Evolutionary conservation across 805 yeast species (phyloP), one percentile per base, ranked within the genome.

Genomic region (Spathaspora hagerdaliae): DNA sequence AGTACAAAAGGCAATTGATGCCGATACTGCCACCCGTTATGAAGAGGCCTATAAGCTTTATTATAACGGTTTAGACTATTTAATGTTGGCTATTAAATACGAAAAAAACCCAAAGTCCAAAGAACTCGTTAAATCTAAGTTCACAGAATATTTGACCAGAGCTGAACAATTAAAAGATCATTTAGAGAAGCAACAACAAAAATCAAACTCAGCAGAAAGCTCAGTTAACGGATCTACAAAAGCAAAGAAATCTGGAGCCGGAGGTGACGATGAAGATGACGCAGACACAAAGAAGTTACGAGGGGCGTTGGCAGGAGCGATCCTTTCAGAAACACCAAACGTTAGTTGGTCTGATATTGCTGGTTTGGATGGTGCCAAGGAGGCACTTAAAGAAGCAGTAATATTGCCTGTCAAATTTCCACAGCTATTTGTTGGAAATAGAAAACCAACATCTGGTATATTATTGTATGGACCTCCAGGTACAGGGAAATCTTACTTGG

Each of bases 381-480:
- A 92, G 55, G 96, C 99, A 0, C 73, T 94, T 47, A 94, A 94
- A 63, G 99, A 94, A 69, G 97, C 98, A 0, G 99, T 94, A 36
- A 94, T 94, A 34, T 73, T 94, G 50, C 99, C 99, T 1, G 97
- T 92, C 14, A 87, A 85, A 63, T 92, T 94, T 64, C 99, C 99
- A 1, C 98, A 94, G 56, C 69, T 94, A 48, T 94, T 94, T 68
- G 88, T 85, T 8, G 99, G 99, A 1, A 92, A 89, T 62, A 78
- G 99, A 51, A 87, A 88, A 60, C 99, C 99, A 1, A 83, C 92
- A 2, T 75, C 87, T 6, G 99, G 99, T 38, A 92, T 94, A 39
- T 66, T 94, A 40, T 69, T 94, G 19, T 69, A 65, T 46, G 77
- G 77, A 0, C 77, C 77, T 9, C 99, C 99, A 2, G 99, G 99